Base-by-base conservation (phyloP, 2,329 filamentous ascomycete genomes). In the Claviceps arundinis region DNA sequence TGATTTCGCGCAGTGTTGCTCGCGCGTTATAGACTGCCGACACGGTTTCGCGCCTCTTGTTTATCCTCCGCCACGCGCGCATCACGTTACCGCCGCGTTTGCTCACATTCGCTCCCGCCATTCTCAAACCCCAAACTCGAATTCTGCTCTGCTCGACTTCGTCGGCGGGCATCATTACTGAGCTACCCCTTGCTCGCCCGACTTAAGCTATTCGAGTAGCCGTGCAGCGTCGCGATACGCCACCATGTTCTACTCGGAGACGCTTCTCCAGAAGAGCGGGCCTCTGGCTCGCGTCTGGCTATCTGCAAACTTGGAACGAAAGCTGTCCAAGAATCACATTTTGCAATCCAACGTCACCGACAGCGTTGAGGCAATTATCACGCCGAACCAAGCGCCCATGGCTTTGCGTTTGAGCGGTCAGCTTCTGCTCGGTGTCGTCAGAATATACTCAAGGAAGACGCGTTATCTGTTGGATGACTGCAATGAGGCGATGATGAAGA, bases 241-340 rank as follows among this genome's bases (percentile, higher is more conserved):
- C 71, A 73, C 65, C 67, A 98, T 98, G 93, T 98, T 98, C 73
- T 97, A 96, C 70, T 95, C 93, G 51, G 89, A 95, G 75, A 89
- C 89, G 52, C 81, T 98, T 54, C 81, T 98, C 62, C 89, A 90
- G 68, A 95, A 95, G 83, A 95, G 89, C 62, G 93, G 93, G 75
- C 91, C 93, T 64, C 73, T 98, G 76, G 93, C 93, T 71, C 88
- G 89, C 65, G 90, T 97, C 73, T 98, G 93, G 93, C 81, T 97
- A 56, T 95, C 93, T 37, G 89, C 93, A 73, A 98, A 97, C 70
- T 78, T 97, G 58, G 93, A 97, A 79, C 89, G 91, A 76, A 98
- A 97, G 74, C 82, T 98, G 55, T 95, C 90, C 60, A 98, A 98
- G 73, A 89, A 89, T 57, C 89, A 96, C 64, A 93, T 97, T 59